A percentile compares a stretch with the other conserved stretches of the same genome.
Conservation (phyloP, 257 asterid species). For the Fraxinus americana region DNA sequence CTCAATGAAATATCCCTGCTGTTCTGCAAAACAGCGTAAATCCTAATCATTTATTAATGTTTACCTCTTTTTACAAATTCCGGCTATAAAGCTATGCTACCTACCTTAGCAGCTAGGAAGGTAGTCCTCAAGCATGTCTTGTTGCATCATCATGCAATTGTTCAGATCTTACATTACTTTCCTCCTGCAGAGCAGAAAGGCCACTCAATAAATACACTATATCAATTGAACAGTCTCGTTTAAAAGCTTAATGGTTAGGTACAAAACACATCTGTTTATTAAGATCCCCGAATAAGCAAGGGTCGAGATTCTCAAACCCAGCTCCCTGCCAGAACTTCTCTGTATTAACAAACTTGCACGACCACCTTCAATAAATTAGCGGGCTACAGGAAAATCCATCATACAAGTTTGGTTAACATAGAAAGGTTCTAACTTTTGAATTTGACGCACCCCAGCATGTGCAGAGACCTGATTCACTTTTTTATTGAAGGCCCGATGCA, state of each 20-base stretch:
- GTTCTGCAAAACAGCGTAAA: slow-evolving; percentile 25
- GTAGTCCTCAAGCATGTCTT: slow-evolving; percentile 64
- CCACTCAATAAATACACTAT: slow-evolving; percentile 5
- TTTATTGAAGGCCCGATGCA: neutral
- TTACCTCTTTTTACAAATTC: neutral
- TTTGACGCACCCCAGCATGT: neutral
- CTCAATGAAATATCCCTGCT: neutral
- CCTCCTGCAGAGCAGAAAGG: slow-evolving; percentile 59
- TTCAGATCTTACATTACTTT: slow-evolving; percentile 70
- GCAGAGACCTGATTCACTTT: neutral
- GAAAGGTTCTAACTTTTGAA: neutral
- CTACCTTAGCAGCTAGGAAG: slow-evolving; percentile 28
- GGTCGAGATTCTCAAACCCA: neutral
- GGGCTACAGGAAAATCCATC: neutral
- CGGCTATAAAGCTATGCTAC: neutral
- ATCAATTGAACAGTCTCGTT: neutral
- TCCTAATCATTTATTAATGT: neutral
- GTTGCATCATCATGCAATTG: slow-evolving; percentile 82
- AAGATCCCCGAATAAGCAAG: neutral
- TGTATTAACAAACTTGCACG: neutral
- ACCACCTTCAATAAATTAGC: neutral
- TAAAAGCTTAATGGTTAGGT: neutral
- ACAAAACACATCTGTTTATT: neutral
- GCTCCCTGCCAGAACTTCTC: neutral
- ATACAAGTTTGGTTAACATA: neutral